Evolutionary conservation across 768 basidiomycete species (phyloP).

Genomic region (Auricularia sp.): DNA sequence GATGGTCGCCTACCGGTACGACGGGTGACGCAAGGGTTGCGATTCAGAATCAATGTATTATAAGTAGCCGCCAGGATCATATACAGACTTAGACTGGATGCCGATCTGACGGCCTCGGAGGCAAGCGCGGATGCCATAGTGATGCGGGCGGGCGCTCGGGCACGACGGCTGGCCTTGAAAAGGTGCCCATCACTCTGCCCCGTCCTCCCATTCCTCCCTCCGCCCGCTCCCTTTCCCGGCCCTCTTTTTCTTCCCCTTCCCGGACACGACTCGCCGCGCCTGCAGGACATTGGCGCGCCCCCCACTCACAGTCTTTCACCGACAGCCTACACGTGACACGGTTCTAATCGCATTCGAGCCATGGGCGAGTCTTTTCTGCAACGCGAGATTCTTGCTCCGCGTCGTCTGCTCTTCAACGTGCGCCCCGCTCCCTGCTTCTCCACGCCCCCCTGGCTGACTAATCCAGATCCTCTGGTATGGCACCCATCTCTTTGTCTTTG

Average conservation of each 20-base stretch:
- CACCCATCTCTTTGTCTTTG: constrained; percentile 61
- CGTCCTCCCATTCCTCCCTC: constrained; percentile 15
- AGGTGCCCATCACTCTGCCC: constrained; percentile 11
- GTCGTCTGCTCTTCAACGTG: constrained; percentile 62
- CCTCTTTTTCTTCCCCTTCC: constrained; percentile 1
- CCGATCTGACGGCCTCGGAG: background rate
- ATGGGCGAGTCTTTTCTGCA: constrained; percentile 69
- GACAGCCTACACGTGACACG: background rate
- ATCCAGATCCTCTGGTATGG: constrained; percentile 56
- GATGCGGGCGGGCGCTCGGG: background rate
- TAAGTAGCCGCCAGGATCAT: background rate
- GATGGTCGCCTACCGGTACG: constrained; percentile 95
- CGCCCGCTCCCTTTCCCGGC: constrained; percentile 9
- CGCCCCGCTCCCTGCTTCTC: background rate
- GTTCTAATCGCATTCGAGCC: constrained; percentile 6
- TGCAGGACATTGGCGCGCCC: background rate
- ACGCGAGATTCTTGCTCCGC: constrained; percentile 52
- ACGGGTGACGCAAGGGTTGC: constrained; percentile 37
- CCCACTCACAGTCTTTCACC: constrained; percentile 1
- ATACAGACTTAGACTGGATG: background rate
- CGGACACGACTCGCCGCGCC: background rate
- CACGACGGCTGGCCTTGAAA: background rate
- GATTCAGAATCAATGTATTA: background rate
- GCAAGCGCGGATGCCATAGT: background rate
- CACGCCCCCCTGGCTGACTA: background rate